Conservation (phyloP, 306 rosid species). For the Lupinus albus region DNA sequence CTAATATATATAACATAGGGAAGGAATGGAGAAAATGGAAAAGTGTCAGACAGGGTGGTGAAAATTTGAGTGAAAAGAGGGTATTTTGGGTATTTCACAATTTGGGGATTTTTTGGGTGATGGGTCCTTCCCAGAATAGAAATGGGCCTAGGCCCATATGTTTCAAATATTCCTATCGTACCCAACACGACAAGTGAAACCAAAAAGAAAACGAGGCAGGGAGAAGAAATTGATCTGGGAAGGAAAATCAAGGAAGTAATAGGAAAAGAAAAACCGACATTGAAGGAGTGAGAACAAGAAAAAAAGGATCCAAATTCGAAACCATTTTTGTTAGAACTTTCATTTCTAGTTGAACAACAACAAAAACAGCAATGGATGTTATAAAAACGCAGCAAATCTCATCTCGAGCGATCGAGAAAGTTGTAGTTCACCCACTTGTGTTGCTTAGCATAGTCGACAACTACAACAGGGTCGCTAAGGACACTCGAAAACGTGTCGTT, state of each 20-base stretch:
- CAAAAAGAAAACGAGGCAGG: neutral
- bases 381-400: constrained; percentile 84
- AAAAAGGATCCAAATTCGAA: neutral
- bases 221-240: neutral
- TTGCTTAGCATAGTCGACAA: constrained; percentile 90
- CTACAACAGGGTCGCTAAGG: constrained; percentile 86
- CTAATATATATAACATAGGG: too few relatives aligned
- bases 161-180: neutral
- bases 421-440: constrained; percentile 81
- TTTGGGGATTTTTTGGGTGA: too few relatives aligned
- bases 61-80: too few relatives aligned
- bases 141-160: neutral
- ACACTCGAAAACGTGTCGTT: constrained; percentile 82
- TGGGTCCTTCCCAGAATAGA: neutral
- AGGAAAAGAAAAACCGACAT: neutral
- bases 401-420: constrained; percentile 75
- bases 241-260: neutral
- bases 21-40: too few relatives aligned
- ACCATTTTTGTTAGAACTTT: too few relatives aligned
- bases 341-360: neutral
- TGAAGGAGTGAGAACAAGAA: neutral
- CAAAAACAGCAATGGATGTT: constrained; percentile 61
- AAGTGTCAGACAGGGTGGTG: too few relatives aligned
- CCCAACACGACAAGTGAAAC: neutral
- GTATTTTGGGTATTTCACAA: too few relatives aligned